phyloP scores from a whole-genome alignment of 495 filamentous ascomycete genomes.

The Thozetella sp. region DNA sequence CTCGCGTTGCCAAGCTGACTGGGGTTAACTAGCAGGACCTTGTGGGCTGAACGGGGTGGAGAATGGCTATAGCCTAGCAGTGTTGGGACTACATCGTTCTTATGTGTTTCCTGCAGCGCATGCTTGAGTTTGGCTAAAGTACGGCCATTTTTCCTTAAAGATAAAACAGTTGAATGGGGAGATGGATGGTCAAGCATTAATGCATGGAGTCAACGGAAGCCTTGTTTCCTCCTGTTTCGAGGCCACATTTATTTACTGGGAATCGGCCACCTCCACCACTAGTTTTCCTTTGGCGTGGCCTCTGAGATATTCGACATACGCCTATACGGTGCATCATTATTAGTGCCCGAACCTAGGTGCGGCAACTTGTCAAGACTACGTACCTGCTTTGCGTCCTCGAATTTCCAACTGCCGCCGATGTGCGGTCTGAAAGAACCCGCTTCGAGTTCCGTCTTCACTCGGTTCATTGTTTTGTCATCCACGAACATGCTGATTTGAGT shows the following conservation, averaged over 20 bases:
- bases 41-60: too few species aligned
- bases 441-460: background rate
- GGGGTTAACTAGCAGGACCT: too few species aligned
- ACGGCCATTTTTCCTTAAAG: too few species aligned
- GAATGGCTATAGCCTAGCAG: too few species aligned
- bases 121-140: too few species aligned
- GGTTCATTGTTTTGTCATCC: background rate
- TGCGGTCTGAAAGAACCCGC: background rate
- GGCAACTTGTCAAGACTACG: background rate
- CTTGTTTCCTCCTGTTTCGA: background rate
- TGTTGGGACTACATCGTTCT: too few species aligned
- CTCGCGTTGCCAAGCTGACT: too few species aligned
- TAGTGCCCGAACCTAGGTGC: background rate
- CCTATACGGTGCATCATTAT: background rate
- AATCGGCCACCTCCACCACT: background rate
- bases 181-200: too few species aligned
- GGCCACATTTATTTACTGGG: background rate
- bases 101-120: too few species aligned
- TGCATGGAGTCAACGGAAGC: too few species aligned
- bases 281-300: background rate
- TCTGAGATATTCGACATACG: background rate
- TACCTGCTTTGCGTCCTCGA: constrained; percentile 1
- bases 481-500: background rate
- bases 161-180: too few species aligned
- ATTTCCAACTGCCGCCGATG: background rate